These are phyloP conservation scores for Trametes villosa DNA, from an alignment of 768 basidiomycete species.

Conservation along the genomic window DNA sequence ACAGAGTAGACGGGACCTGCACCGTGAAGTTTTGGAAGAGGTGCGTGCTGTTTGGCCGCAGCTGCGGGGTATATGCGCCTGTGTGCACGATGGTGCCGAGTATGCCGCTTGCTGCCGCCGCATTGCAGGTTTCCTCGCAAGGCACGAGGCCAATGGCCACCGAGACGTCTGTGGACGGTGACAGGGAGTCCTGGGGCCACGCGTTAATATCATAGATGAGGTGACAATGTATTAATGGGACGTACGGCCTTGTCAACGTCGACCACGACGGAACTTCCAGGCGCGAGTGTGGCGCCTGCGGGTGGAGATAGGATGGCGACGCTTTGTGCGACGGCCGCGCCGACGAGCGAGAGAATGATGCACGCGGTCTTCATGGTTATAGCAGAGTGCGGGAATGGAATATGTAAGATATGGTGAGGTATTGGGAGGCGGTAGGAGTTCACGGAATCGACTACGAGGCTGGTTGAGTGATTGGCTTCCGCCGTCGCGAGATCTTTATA, in stretches of 20 bases:
- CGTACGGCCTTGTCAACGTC: constrained; percentile 16
- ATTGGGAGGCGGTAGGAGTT: background rate
- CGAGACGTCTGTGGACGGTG: constrained; percentile 8
- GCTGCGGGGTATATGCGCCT: constrained; percentile 4
- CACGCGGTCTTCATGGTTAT: background rate
- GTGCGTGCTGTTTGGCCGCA: constrained; percentile 4
- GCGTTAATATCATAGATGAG: background rate
- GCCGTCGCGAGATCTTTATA: background rate
- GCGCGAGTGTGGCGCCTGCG: background rate
- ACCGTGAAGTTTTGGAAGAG: constrained; percentile 34
- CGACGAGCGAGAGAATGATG: background rate
- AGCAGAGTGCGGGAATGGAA: background rate
- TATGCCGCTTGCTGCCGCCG: background rate
- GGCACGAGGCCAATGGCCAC: constrained; percentile 11
- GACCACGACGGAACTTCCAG: background rate
- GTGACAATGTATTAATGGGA: too few relatives aligned
- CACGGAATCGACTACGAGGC: background rate
- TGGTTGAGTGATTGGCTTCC: background rate
- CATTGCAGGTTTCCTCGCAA: constrained; percentile 1
- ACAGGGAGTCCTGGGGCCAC: background rate
- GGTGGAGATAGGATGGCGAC: constrained; percentile 6
- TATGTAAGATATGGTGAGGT: background rate
- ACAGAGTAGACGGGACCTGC: constrained; percentile 23
- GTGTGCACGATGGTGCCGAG: constrained; percentile 6
- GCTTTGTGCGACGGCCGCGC: background rate